Evolutionary conservation across 192 early-diverging fungal species (phyloP), one percentile per base, ranked within the genome.

Genomic region (Ambispora gerdemannii): DNA sequence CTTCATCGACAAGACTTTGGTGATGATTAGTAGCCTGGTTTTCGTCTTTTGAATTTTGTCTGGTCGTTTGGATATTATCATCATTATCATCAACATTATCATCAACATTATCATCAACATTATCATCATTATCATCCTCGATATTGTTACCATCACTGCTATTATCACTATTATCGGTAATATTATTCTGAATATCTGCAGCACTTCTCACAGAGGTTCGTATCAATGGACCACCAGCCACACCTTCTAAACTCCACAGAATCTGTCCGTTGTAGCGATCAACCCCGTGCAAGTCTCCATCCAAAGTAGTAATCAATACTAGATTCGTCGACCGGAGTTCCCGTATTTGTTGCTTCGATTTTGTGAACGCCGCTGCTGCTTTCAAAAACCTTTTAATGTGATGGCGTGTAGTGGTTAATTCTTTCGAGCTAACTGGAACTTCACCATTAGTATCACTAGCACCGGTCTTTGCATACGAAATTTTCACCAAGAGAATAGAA

Each of bases 211-310:
- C 72, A 33, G 17, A 69, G 2, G 78, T 76, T 61, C 72, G 74
- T 22, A 85, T 68, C 8, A 84, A 70, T n/a, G 81, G 76, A 72
- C 87, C 77, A 56, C 70, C 34, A 66, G 78, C 33, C 70, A 83
- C 79, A 64, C 86, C 70, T 20, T 63, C 60, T 74, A 78, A 50
- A n/a, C 82, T 81, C 92, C 92, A 94, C 7, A 86, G 52, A 2
- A 89, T 64, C 3, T 74, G 60, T 3, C 91, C 86, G 19, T 82
- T 82, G 2, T 72, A 60, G 3, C 74, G 74, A 47, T 86, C 70
- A 19, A 94, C 81, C 53, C 86, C 89, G 55, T 91, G 87, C 55
- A 94, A 72, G 20, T 78, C 67, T 15, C 92, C 92, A 77, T 94
- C 92, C 25, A 94, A 61, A 0, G 92, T 92, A 4, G 88, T 81